Evolutionary conservation across 495 filamentous ascomycete genomes (phyloP).

Genomic region (Filosporella fistucella): DNA sequence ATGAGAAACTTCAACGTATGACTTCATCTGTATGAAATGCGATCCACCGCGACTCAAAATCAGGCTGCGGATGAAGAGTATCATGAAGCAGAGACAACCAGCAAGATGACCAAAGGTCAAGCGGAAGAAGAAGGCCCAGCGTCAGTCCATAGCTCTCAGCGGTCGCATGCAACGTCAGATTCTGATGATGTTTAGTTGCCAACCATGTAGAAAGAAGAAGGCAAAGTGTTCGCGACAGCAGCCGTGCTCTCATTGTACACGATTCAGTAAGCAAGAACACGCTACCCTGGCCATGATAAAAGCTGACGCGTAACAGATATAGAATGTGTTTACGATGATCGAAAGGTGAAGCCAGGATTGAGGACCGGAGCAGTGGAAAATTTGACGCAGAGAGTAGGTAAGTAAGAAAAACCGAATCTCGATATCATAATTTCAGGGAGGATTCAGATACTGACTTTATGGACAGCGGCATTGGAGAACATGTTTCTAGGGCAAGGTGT

Average conservation of each 20-base stretch:
- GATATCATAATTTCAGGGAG: neutral
- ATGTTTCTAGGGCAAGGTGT: constrained; percentile 24
- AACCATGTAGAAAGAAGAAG: constrained; percentile 38
- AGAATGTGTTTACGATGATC: constrained; percentile 33
- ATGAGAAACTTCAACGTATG: too few relatives aligned
- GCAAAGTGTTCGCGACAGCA: constrained; percentile 35
- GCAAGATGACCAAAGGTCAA: constrained; percentile 15
- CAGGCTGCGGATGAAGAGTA: neutral
- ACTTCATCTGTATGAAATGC: too few relatives aligned
- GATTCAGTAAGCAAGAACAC: constrained; percentile 20
- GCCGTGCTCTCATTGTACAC: constrained; percentile 33
- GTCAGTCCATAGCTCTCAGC: constrained; percentile 7
- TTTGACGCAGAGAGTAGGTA: constrained; percentile 31
- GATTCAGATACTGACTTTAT: neutral
- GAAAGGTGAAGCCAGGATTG: constrained; percentile 31
- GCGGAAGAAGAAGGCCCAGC: constrained; percentile 24
- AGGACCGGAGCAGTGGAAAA: constrained; percentile 37
- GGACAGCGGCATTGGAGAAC: constrained; percentile 8
- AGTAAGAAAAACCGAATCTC: constrained; percentile 10
- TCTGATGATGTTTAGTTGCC: constrained; percentile 23
- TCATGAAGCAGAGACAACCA: neutral
- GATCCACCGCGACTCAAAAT: neutral
- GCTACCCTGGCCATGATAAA: neutral
- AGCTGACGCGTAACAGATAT: constrained; percentile 7
- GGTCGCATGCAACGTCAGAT: neutral